phyloP scores from a whole-genome alignment of 306 rosid species.

The Mimosa bimucronata region DNA sequence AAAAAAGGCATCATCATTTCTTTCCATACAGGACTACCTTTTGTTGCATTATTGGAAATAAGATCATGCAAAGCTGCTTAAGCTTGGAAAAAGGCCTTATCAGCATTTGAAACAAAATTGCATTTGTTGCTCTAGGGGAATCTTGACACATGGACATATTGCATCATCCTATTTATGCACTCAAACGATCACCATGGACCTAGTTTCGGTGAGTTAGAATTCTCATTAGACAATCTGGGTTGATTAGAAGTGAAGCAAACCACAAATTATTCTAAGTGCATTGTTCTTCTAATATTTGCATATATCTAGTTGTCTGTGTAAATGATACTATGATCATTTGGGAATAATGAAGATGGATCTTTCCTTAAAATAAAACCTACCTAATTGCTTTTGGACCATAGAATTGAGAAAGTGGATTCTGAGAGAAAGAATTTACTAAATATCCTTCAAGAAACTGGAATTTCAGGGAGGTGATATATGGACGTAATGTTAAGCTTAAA shows the following conservation, averaged over 20 bases:
- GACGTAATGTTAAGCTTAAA: no score
- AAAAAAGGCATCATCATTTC: conserved; percentile 53
- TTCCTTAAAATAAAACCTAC: background rate
- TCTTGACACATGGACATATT: background rate
- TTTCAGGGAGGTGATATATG: background rate
- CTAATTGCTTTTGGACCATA: background rate
- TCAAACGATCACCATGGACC: background rate
- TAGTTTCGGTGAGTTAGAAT: background rate
- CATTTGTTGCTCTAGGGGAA: conserved; percentile 24
- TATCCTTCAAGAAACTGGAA: background rate
- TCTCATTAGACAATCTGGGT: background rate
- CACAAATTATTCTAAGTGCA: background rate
- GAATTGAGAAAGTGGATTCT: background rate
- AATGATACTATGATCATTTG: no score
- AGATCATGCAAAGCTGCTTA: conserved; percentile 10
- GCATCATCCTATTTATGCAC: background rate
- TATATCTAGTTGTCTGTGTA: background rate
- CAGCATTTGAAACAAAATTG: no score
- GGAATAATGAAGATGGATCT: background rate
- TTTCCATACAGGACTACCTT: conserved; percentile 61
- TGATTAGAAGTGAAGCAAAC: background rate
- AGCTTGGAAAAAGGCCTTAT: conserved; percentile 45
- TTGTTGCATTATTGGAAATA: conserved; percentile 63
- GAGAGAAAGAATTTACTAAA: no score
- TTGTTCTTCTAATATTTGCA: background rate